A percentile compares a stretch with the other conserved stretches of the same genome.
These are phyloP conservation scores for Telopea speciosissima DNA, from an alignment of 177 flowering plant species.

Conservation along the genomic window DNA sequence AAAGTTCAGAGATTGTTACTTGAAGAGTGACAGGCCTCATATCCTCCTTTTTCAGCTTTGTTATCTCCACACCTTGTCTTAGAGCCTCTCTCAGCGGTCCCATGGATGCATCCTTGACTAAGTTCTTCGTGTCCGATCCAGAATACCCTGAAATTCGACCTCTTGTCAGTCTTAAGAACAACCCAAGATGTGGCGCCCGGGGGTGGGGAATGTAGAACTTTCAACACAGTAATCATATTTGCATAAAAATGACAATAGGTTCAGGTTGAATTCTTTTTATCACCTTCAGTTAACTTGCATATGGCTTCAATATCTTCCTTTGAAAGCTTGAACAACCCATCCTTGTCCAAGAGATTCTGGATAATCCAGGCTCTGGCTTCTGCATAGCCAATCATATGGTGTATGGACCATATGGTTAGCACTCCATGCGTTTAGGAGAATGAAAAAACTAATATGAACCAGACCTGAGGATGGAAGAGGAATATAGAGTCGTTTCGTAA, in stretches of 20 bases:
- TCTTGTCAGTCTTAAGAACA: neutral
- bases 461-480: slow-evolving; percentile 96
- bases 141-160: slow-evolving; percentile 62
- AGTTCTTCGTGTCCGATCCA: slow-evolving; percentile 97
- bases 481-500: slow-evolving; percentile 87
- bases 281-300: slow-evolving; percentile 88
- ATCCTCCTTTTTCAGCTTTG: slow-evolving; percentile 76
- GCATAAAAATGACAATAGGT: neutral
- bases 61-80: slow-evolving; percentile 73
- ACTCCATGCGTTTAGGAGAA: neutral
- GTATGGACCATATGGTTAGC: neutral
- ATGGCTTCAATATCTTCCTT: slow-evolving; percentile 61
- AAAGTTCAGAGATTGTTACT: slow-evolving; percentile 32
- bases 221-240: neutral
- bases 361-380: slow-evolving; percentile 98
- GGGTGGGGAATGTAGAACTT: too few species aligned
- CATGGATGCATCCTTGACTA: slow-evolving; percentile 98
- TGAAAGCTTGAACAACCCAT: slow-evolving; percentile 80
- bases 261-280: neutral
- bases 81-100: slow-evolving; percentile 94
- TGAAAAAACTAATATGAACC: neutral
- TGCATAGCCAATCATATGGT: slow-evolving; percentile 24
- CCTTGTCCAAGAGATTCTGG: slow-evolving; percentile 75
- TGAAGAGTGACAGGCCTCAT: slow-evolving; percentile 75
- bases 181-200: neutral